Evolutionary conservation across 73 alveolate species (phyloP), one percentile per base, ranked within the genome.

Genomic region (Stentor coeruleus): DNA sequence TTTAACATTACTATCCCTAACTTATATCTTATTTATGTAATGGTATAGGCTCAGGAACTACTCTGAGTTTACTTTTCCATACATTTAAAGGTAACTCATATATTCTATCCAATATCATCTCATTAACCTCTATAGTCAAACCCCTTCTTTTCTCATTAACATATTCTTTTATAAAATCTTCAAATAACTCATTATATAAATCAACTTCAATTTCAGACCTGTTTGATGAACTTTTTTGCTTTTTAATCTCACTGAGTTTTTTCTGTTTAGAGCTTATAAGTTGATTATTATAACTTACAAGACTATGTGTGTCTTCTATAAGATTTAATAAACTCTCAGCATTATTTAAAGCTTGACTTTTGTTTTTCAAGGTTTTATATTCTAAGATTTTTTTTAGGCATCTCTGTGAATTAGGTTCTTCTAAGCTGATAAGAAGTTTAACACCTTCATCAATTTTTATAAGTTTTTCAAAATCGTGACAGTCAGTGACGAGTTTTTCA

Each of bases 401-500:
- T 49, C 20, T 49, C 20, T 20, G 6, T 6, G 66, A 11, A 49
- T 49, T 49, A 11, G 6, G 28, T 11, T 49, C 66, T 49, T 49
- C 66, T 6, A 49, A 20, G 28, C 66, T 20, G 66, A 49, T 49
- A 20, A 49, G 66, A 20, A 49, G 66, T 49, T 66, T 66, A 20
- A 66, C 37, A 2, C 79, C 79, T 66, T 66, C 79, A 66, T 20
- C 37, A 33, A 26, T 28, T 20, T 31, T 66, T 20, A 33, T 40
- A 20, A 66, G 37, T 1, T 0, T 66, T 66, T 66, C 40, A 26
- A 66, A 31, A 20, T 66, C 39, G n/a, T 66, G 79, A 2, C 79
- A 66, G 79, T 66, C 79, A 11, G 39, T 0, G 40, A 66, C 79
- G 40, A 66, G 37, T 26, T 33, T 20, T 66, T 66, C 79, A 66